Conservation (phyloP, 805 yeast genomes). For the Yarrowia yakushimensis region DNA sequence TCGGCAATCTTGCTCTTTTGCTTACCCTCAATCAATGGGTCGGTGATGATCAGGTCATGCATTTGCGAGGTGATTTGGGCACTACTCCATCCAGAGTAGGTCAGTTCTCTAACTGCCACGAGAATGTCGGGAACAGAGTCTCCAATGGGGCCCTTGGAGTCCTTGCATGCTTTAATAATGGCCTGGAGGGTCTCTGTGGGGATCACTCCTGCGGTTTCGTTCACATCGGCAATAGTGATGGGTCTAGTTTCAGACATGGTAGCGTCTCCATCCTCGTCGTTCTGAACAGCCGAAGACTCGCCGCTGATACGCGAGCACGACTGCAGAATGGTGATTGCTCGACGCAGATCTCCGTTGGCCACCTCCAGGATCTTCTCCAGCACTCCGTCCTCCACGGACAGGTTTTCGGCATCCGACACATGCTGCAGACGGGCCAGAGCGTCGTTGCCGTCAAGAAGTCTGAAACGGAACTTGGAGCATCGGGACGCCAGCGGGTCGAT, state of each 20-base stretch:
- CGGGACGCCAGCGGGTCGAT: conserved; percentile 96
- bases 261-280: conserved; percentile 37
- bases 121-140: conserved; percentile 27
- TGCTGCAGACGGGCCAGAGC: conserved; percentile 65
- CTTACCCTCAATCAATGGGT: conserved; percentile 47
- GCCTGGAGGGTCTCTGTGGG: conserved; percentile 47
- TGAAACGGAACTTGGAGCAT: conserved; percentile 92
- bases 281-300: conserved; percentile 31
- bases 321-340: conserved; percentile 86
- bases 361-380: conserved; percentile 63
- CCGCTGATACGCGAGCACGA: conserved; percentile 65
- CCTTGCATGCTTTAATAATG: conserved; percentile 42
- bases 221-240: conserved; percentile 48
- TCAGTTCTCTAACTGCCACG: conserved; percentile 27
- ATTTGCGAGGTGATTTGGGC: conserved; percentile 66
- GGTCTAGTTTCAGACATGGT: conserved; percentile 35
- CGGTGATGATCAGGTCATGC: conserved; percentile 61
- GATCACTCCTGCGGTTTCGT: conserved; percentile 76
- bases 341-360: conserved; percentile 87
- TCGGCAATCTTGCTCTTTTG: conserved; percentile 65
- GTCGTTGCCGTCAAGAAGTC: conserved; percentile 63
- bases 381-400: conserved; percentile 47
- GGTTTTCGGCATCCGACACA: conserved; percentile 54
- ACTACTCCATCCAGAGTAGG: conserved; percentile 76
- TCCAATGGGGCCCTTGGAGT: background rate